Conservation (phyloP, 2,329 filamentous ascomycete genomes). For the Pseudogymnoascus sp. region DNA sequence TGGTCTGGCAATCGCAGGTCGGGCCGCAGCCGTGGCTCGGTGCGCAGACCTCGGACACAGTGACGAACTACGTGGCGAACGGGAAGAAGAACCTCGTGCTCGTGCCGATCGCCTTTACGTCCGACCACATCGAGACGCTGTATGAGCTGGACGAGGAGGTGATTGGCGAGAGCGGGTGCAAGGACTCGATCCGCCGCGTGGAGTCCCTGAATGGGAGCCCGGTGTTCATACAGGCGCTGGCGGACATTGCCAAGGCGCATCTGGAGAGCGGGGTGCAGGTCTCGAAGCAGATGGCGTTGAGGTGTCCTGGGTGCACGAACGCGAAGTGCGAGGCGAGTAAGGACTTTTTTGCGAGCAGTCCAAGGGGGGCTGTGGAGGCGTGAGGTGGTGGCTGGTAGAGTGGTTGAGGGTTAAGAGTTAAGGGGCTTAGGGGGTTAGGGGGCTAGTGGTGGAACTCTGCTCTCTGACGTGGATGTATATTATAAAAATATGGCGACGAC, state of each 20-base stretch:
- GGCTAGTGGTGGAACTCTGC: not conserved
- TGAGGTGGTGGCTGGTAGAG: not conserved
- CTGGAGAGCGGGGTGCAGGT: conserved; percentile 59
- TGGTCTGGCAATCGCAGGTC: conserved; percentile 98
- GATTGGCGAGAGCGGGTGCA: conserved; percentile 73
- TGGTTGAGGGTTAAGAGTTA: too few species aligned
- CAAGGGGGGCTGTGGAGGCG: not conserved
- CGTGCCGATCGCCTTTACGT: conserved; percentile 94
- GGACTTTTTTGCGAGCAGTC: conserved; percentile 44
- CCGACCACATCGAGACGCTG: conserved; percentile 97
- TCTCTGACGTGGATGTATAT: not conserved
- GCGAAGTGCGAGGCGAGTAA: conserved; percentile 76
- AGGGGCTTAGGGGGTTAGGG: too few species aligned
- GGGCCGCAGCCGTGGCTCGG: conserved; percentile 93
- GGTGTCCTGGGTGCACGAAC: conserved; percentile 89
- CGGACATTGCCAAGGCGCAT: conserved; percentile 77
- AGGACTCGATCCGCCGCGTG: conserved; percentile 76
- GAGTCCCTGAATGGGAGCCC: conserved; percentile 88
- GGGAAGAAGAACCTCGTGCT: conserved; percentile 86
- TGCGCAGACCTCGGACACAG: conserved; percentile 82
- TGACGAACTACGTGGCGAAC: conserved; percentile 80
- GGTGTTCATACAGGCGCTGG: conserved; percentile 83
- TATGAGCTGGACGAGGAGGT: conserved; percentile 93
- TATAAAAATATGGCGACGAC: not conserved
- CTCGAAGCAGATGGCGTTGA: conserved; percentile 77